phyloP scores from a whole-genome alignment of 108 stramenopile genomes.

The Cylindrotheca closterium region DNA sequence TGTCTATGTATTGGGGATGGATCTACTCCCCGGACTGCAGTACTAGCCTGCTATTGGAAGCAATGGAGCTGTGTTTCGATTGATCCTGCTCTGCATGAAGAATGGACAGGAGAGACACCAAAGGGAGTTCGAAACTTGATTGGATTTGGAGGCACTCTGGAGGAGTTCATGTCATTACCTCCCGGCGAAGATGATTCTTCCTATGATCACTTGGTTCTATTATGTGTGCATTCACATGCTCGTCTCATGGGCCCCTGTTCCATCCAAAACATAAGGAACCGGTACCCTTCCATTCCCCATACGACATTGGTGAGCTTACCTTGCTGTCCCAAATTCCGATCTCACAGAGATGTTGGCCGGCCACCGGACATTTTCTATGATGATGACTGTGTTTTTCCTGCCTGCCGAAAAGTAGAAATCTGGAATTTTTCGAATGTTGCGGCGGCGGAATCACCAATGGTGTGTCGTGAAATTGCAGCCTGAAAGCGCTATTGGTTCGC shows the following conservation, averaged over 20 bases:
- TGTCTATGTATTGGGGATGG: conserved; percentile 57
- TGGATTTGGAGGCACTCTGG: conserved; percentile 45
- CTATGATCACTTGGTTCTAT: conserved; percentile 35
- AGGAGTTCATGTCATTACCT: conserved; percentile 25
- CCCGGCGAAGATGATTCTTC: neutral
- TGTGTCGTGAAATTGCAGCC: too few species aligned
- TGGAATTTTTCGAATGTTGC: too few species aligned
- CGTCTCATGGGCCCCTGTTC: conserved; percentile 25
- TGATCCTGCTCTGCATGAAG: conserved; percentile 43
- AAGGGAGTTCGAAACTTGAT: conserved; percentile 28
- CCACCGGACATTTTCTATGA: too few species aligned
- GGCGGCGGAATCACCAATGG: too few species aligned
- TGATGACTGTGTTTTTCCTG: too few species aligned
- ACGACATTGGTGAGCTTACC: too few species aligned
- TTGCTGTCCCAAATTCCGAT: too few species aligned
- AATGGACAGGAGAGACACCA: conserved; percentile 24
- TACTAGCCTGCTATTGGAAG: conserved; percentile 35
- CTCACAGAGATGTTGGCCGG: too few species aligned
- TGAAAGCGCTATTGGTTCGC: too few species aligned
- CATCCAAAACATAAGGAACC: conserved; percentile 20
- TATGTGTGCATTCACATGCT: conserved; percentile 62
- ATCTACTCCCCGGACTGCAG: conserved; percentile 45
- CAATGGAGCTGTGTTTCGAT: conserved; percentile 50
- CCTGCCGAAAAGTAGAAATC: too few species aligned
- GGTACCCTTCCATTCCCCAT: conserved; percentile 25